Base-by-base conservation (phyloP, 2,329 filamentous ascomycete genomes). In the Diaporthe sp. region DNA sequence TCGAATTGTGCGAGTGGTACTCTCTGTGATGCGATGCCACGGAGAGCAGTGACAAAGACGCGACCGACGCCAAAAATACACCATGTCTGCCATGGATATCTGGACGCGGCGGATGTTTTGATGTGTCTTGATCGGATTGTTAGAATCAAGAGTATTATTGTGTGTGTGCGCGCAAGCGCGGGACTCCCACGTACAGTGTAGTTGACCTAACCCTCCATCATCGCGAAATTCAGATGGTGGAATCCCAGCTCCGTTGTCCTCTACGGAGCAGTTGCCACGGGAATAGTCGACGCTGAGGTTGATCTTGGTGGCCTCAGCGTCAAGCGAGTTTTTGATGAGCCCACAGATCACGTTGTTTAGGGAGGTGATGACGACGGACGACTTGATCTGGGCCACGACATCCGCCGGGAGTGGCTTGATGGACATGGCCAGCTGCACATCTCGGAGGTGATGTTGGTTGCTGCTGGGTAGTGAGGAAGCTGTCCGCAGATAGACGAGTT, bases 181-280 rank as follows among this genome's bases (percentile, higher is more conserved):
- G 37, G 39, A 25, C n/a, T 51, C 34, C 37, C 9, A 85, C 91
- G 80, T 85, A 96, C 94, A 91, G 81, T 97, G 90, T 69, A 91
- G 85, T 83, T 92, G 94, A 34, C 92, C 94, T 25, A 98, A 86
- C 0, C 94, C 93, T 6, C 95, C 95, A 61, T 85, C 82, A 3
- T 90, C 86, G n/a, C 81, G 81, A 79, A 98, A 98, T 78, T 98
- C 96, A 2, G 83, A 80, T 1, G 94, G 90, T 1, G 87, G 82
- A 61, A 99, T 97, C 0, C 97, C 97, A 22, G 86, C 74, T 1
- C 97, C 97, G 84, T 98, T 90, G 82, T 99, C 97, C 80, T 98
- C 94, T 7, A 98, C 89, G 0, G 89, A 88, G 83, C 96, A 98
- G 78, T 90, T 91, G 7, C 95, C 96, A 34, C 93, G 92, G 72